A percentile compares a stretch with the other conserved stretches of the same genome.
Evolutionary conservation across 2,329 filamentous ascomycete genomes (phyloP).

Genomic region (Neocatenulostroma microsporum): DNA sequence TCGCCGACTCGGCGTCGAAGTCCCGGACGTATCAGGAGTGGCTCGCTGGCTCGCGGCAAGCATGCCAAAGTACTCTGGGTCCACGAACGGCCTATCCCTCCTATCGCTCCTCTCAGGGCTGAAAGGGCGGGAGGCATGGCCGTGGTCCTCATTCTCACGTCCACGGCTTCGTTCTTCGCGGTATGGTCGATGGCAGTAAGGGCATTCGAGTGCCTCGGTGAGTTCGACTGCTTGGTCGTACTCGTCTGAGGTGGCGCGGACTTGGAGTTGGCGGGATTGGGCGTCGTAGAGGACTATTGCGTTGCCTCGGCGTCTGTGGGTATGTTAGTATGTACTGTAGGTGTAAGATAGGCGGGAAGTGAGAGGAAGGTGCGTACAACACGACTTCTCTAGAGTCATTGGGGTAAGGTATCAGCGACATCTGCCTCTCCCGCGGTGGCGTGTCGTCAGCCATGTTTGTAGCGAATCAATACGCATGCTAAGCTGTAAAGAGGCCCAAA

Average conservation of each 20-base stretch:
- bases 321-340: constrained; percentile 9
- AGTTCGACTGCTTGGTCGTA: constrained; percentile 49
- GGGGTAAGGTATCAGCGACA: constrained; percentile 71
- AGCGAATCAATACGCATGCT: constrained; percentile 6
- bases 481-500: not conserved
- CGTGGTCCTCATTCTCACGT: constrained; percentile 27
- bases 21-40: constrained; percentile 38
- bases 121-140: constrained; percentile 31
- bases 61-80: constrained; percentile 93
- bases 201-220: constrained; percentile 73
- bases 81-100: constrained; percentile 63
- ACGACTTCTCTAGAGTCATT: constrained; percentile 68
- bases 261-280: constrained; percentile 73
- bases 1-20: constrained; percentile 31
- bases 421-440: constrained; percentile 31
- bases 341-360: too few species aligned
- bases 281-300: constrained; percentile 88
- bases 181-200: constrained; percentile 77
- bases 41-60: constrained; percentile 51
- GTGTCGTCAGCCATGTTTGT: constrained; percentile 26
- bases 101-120: too few species aligned
- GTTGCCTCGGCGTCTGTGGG: constrained; percentile 73
- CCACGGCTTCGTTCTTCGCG: constrained; percentile 40
- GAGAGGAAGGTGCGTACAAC: constrained; percentile 53
- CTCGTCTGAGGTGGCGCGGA: constrained; percentile 59